Evolutionary conservation across 202 grass and related monocot species (phyloP).

Genomic region (Elaeis oleifera): DNA sequence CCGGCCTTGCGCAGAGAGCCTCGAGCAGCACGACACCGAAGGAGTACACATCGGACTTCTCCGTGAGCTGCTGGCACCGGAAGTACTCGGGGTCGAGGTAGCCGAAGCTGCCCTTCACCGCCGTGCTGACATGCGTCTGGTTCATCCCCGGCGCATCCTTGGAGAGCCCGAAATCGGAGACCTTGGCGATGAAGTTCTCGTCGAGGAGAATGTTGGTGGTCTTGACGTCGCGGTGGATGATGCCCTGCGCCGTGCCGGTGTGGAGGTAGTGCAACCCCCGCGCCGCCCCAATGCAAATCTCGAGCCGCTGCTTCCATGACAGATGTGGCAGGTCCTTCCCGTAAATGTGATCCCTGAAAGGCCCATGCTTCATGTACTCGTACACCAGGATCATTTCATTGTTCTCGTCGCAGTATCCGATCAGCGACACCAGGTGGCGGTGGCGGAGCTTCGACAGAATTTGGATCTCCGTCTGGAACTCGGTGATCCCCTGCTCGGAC

Average conservation of each 20-base stretch:
- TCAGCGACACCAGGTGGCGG: constrained; percentile 18
- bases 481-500: constrained; percentile 19
- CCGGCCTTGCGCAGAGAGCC: constrained; percentile 10
- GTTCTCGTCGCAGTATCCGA: constrained; percentile 15
- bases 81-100: constrained; percentile 23
- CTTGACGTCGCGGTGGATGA: constrained; percentile 23
- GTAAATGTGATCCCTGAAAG: constrained; percentile 16
- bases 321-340: constrained; percentile 9
- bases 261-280: constrained; percentile 16
- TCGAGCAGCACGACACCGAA: constrained; percentile 18
- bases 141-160: constrained; percentile 19
- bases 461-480: constrained; percentile 19
- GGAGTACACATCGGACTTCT: constrained; percentile 19
- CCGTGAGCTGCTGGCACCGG: constrained; percentile 17
- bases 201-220: constrained; percentile 22
- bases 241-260: constrained; percentile 16
- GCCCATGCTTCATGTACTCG: background rate
- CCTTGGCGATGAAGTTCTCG: constrained; percentile 21
- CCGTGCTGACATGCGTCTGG: constrained; percentile 19
- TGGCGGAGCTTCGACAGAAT: constrained; percentile 19
- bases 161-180: constrained; percentile 18
- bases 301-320: constrained; percentile 18
- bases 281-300: constrained; percentile 22
- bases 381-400: too few relatives aligned
- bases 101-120: constrained; percentile 22